A percentile compares a stretch with the other conserved stretches of the same genome.
Conservation (phyloP, 371 early-diverging fungal genomes). For the Mucor velutinosus region DNA sequence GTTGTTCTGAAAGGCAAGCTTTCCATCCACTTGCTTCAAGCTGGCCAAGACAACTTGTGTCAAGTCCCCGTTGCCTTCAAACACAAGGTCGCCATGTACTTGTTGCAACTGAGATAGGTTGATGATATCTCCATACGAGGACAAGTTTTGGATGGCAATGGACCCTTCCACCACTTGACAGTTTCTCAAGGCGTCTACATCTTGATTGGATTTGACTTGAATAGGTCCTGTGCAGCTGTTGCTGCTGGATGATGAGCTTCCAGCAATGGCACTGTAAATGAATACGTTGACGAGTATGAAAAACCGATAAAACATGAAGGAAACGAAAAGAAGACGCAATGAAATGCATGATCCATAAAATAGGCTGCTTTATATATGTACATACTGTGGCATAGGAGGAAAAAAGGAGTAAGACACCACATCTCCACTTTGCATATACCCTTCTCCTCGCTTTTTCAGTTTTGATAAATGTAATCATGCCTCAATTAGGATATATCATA, state of each 20-base stretch:
- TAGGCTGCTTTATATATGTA: neutral
- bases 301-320: neutral
- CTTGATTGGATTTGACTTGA: slow-evolving; percentile 29
- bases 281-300: neutral
- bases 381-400: neutral
- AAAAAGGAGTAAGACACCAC: neutral
- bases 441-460: neutral
- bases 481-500: too few species aligned
- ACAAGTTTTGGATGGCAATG: slow-evolving; percentile 35
- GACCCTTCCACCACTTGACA: slow-evolving; percentile 48
- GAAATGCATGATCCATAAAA: neutral
- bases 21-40: slow-evolving; percentile 39
- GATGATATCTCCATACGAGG: slow-evolving; percentile 1
- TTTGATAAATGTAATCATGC: neutral
- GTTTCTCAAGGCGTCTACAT: slow-evolving; percentile 36
- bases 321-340: neutral
- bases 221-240: slow-evolving; percentile 23
- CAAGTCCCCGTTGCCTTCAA: slow-evolving; percentile 31
- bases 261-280: neutral
- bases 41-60: slow-evolving; percentile 24
- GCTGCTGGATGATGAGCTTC: neutral
- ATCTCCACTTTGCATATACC: neutral
- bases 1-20: slow-evolving; percentile 47
- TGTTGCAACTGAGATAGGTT: slow-evolving; percentile 20
- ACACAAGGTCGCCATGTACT: slow-evolving; percentile 32